Evolutionary conservation across 495 filamentous ascomycete species (phyloP).

Genomic region (Penicillium malachiteum): DNA sequence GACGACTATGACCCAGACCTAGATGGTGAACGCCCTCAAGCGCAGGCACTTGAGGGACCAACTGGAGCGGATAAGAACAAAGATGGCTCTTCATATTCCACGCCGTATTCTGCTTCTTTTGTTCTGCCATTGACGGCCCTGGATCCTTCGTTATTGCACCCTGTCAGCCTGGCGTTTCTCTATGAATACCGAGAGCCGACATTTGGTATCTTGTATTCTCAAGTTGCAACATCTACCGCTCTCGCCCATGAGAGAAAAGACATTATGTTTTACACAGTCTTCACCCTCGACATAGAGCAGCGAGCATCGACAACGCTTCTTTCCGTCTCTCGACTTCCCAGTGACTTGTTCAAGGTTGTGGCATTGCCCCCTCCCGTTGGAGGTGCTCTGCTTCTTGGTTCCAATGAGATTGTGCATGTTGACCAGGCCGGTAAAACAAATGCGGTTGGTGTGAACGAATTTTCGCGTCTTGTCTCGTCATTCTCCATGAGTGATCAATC

Average conservation of each 20-base stretch:
- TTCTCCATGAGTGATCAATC: slow-evolving; percentile 85
- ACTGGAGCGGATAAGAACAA: slow-evolving; percentile 41
- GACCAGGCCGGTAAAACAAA: slow-evolving; percentile 93
- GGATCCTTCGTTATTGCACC: slow-evolving; percentile 81
- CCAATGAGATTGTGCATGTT: slow-evolving; percentile 90
- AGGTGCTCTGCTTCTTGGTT: slow-evolving; percentile 80
- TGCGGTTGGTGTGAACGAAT: slow-evolving; percentile 91
- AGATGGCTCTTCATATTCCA: slow-evolving; percentile 57
- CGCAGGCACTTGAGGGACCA: slow-evolving; percentile 3
- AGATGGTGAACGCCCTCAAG: slow-evolving; percentile 50
- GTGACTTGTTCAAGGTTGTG: slow-evolving; percentile 83
- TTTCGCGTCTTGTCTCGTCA: slow-evolving; percentile 72
- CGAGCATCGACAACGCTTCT: slow-evolving; percentile 90
- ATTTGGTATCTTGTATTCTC: slow-evolving; percentile 87
- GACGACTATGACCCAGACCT: slow-evolving; percentile 83
- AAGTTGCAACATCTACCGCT: slow-evolving; percentile 65
- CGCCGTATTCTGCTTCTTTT: slow-evolving; percentile 87
- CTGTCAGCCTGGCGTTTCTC: slow-evolving; percentile 88
- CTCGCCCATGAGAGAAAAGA: slow-evolving; percentile 78
- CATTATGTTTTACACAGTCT: slow-evolving; percentile 83
- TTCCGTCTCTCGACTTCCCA: slow-evolving; percentile 79
- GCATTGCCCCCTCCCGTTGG: slow-evolving; percentile 84
- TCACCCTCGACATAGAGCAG: slow-evolving; percentile 92
- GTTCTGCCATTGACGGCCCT: slow-evolving; percentile 81
- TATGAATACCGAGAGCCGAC: slow-evolving; percentile 97